Base-by-base conservation (phyloP, 805 yeast species). In the Candida koratica region DNA sequence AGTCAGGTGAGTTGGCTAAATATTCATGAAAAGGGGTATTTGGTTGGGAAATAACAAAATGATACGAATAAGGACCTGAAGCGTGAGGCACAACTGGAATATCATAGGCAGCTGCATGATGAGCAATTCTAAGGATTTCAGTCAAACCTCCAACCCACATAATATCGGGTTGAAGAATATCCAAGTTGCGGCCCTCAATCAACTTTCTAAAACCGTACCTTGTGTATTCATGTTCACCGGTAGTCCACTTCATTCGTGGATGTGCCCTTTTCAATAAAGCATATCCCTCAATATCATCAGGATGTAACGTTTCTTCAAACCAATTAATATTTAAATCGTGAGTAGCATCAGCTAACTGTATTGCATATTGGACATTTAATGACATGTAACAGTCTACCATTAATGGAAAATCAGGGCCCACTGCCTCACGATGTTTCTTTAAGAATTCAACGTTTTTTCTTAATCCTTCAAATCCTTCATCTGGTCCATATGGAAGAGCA, bases 371-470 rank as follows among this genome's bases (percentile, higher is more conserved):
- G 14, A 70, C 75, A 37, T 62, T 70, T 43, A 71, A 52, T 2
- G 73, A 60, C 77, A 71, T 71, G 60, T 70, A 71, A 51, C 77
- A 71, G 47, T 71, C 77, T 32, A 71, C 75, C 74, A 71, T 69
- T 32, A 71, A 44, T 38, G 77, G 77, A 62, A 67, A 71, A 45
- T 69, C 75, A 9, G 73, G 73, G 15, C 77, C 77, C 30, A 71
- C 71, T 2, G 61, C 41, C 34, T 67, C 58, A 34, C 77, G 60
- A 46, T 70, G 73, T 38, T 63, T 58, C 17, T 52, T 53, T 29
- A 71, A 55, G 46, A 69, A 70, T 43, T 62, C 71, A 43, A 70
- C 67, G 38, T 71, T 70, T 51, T 69, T 69, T 34, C 54, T 49
- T 31, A 71, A 51, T 13, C 76, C 75, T 35, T 42, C 59, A 43